Percentiles rank a stretch among this genome's conserved stretches.
Conservation (phyloP, 1,139 yeast genomes). For the Diutina mesorugosa region DNA sequence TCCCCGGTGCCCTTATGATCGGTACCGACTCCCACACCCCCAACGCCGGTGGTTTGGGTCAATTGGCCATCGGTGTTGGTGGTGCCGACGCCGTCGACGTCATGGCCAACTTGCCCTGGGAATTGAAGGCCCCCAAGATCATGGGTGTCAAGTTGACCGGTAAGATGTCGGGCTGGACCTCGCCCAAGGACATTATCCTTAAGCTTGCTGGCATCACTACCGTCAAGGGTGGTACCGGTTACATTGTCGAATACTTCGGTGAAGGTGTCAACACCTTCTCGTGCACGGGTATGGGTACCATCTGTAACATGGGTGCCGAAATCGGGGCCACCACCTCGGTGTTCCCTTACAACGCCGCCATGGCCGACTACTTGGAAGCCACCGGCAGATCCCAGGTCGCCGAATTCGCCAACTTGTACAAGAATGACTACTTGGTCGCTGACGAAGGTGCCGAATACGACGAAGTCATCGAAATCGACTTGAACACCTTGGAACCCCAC, state of each 20-base stretch:
- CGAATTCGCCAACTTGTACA: constrained; percentile 64
- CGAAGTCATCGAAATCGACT: constrained; percentile 88
- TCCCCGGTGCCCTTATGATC: constrained; percentile 94
- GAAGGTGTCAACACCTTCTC: constrained; percentile 93
- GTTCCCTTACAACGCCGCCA: constrained; percentile 91
- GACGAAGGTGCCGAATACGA: constrained; percentile 95
- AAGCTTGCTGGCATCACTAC: constrained; percentile 95
- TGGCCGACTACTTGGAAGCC: constrained; percentile 81
- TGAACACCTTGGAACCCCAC: constrained; percentile 92
- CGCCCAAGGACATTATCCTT: constrained; percentile 95
- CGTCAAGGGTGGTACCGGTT: constrained; percentile 98
- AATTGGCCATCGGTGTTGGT: constrained; percentile 98
- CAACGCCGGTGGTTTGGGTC: constrained; percentile 99
- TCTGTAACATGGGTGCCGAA: constrained; percentile 99
- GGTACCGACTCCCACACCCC: constrained; percentile 99
- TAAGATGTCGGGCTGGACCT: constrained; percentile 91
- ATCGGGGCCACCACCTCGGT: constrained; percentile 98
- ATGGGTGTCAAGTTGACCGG: constrained; percentile 97
- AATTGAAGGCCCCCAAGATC: constrained; percentile 95
- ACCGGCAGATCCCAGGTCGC: constrained; percentile 80
- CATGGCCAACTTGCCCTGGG: constrained; percentile 94
- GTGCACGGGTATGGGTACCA: constrained; percentile 99
- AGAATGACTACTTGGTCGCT: constrained; percentile 71
- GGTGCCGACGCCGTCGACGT: constrained; percentile 99
- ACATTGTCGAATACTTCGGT: constrained; percentile 95